These are phyloP conservation scores for Jaltomata sinuosa DNA, from an alignment of 257 asterid species.

Conservation along the genomic window DNA sequence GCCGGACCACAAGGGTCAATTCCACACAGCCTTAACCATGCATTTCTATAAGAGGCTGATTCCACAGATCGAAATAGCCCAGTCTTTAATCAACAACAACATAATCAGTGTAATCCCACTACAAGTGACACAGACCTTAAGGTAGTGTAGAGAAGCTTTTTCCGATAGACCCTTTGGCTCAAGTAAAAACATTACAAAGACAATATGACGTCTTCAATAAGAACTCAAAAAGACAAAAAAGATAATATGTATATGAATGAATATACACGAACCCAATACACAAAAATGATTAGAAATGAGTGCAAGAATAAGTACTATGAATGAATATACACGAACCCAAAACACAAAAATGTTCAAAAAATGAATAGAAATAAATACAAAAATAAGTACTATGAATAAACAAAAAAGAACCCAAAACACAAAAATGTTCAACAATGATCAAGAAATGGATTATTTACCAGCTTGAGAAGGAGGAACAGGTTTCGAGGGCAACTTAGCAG, in stretches of 20 bases:
- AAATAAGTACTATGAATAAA: not conserved
- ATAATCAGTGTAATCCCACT: too few species aligned
- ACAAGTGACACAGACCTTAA: too few species aligned
- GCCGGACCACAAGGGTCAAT: too few species aligned
- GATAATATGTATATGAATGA: not conserved
- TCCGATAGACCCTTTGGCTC: too few species aligned
- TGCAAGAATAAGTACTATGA: not conserved
- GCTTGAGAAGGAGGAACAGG: conserved; percentile 60
- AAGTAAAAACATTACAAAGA: too few species aligned
- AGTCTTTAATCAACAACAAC: too few species aligned
- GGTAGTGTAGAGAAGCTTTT: too few species aligned
- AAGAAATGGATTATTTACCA: conserved; percentile 16
- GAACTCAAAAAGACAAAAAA: not conserved
- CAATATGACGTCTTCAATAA: too few species aligned
- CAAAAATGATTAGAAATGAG: not conserved
- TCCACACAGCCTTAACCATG: too few species aligned
- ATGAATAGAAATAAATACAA: too few species aligned
- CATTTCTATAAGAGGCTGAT: too few species aligned
- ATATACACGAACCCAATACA: not conserved
- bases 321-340: not conserved
- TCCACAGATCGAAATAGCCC: too few species aligned
- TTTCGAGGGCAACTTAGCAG: conserved; percentile 52
- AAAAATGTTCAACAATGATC: not conserved
- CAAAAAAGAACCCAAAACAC: not conserved
- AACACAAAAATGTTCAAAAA: not conserved